Percentiles rank a stretch among this genome's conserved stretches.
phyloP scores from a whole-genome alignment of 129 eudicot species.

The Flaveria trinervia region DNA sequence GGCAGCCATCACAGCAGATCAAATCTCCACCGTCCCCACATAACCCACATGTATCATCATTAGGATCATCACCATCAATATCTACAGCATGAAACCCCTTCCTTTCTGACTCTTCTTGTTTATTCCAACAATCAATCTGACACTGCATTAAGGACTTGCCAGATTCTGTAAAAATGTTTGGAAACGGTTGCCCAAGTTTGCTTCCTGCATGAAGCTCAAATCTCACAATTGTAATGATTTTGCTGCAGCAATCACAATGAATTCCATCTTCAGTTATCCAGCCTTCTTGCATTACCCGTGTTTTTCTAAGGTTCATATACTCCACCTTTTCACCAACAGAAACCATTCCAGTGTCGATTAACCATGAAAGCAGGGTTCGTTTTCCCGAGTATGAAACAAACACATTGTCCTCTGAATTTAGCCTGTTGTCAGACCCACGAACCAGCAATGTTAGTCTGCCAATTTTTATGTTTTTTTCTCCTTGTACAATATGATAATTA shows the following conservation, averaged over 20 bases:
- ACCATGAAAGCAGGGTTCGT: conserved; percentile 70
- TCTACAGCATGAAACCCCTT: conserved; percentile 59
- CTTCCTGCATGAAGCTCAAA: conserved; percentile 97
- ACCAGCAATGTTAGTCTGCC: conserved; percentile 73
- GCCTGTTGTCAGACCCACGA: conserved; percentile 57
- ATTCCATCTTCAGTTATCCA: conserved; percentile 92
- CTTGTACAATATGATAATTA: conserved; percentile 49
- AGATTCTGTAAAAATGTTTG: conserved; percentile 58
- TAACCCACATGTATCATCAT: conserved; percentile 87
- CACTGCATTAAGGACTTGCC: conserved; percentile 73
- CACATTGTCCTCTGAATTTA: conserved; percentile 56
- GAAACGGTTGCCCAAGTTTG: conserved; percentile 75
- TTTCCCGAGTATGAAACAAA: conserved; percentile 67
- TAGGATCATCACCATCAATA: conserved; percentile 78
- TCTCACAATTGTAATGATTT: conserved; percentile 64
- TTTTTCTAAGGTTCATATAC: conserved; percentile 76
- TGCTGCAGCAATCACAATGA: conserved; percentile 91
- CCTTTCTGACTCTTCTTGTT: conserved; percentile 59
- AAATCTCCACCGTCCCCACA: conserved; percentile 97
- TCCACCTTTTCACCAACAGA: conserved; percentile 70
- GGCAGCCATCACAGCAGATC: conserved; percentile 96
- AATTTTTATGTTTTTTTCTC: conserved; percentile 48
- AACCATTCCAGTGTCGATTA: conserved; percentile 67
- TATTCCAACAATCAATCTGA: conserved; percentile 84
- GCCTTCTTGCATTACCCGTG: conserved; percentile 83